Evolutionary conservation across 2,329 filamentous ascomycete genomes (phyloP).

Genomic region (Colletotrichum limetticola): DNA sequence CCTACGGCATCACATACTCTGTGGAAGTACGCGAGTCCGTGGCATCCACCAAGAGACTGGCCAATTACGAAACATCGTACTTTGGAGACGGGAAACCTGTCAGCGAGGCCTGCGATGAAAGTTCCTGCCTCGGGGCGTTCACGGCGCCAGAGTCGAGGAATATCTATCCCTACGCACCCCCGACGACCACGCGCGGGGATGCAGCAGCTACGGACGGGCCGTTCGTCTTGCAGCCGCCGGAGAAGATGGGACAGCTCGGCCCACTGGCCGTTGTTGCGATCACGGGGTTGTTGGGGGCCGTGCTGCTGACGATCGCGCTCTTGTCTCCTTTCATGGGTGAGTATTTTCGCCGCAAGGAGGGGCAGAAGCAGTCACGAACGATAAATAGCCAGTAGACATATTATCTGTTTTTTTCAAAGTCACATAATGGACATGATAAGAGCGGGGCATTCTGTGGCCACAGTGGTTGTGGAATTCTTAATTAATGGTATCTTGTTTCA

Average conservation of each 20-base stretch:
- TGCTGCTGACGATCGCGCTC: background rate
- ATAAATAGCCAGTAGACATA: background rate
- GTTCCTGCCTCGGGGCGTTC: background rate
- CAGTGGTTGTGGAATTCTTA: background rate
- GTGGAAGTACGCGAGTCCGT: background rate
- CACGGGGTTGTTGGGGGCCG: background rate
- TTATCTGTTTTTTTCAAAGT: background rate
- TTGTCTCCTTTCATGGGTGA: background rate
- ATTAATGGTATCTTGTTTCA: slow-evolving; percentile 19
- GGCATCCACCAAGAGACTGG: background rate
- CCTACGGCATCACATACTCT: background rate
- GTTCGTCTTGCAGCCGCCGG: slow-evolving; percentile 4
- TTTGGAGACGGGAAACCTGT: background rate
- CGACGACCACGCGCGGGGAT: background rate
- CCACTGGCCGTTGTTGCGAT: slow-evolving; percentile 7
- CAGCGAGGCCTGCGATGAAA: background rate
- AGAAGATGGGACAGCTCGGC: slow-evolving; percentile 9
- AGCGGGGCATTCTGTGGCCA: background rate
- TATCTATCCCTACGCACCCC: background rate
- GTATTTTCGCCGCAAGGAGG: background rate
- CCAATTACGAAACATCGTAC: no score
- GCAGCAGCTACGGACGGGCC: background rate
- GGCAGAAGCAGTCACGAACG: background rate
- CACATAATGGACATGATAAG: background rate
- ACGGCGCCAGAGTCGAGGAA: background rate